phyloP scores from a whole-genome alignment of 2,329 filamentous ascomycete species.

The Lasiodiplodia theobromae region DNA sequence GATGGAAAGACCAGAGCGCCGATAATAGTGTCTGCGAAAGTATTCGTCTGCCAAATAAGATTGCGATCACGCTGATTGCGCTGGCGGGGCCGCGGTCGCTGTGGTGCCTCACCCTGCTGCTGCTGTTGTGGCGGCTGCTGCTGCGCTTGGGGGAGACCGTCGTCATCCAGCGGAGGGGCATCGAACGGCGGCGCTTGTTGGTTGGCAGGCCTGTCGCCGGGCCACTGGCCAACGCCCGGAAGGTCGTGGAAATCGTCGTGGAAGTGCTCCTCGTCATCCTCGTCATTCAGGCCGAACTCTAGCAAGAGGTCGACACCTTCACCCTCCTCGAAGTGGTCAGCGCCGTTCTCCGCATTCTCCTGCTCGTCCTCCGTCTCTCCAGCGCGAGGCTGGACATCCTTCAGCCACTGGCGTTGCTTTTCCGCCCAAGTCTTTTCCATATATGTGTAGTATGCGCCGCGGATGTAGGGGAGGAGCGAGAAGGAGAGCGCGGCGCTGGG shows the following conservation, averaged over 20 bases:
- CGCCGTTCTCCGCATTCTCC: slow-evolving; percentile 40
- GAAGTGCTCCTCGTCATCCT: slow-evolving; percentile 46
- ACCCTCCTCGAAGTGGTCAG: slow-evolving; percentile 35
- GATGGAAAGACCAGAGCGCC: slow-evolving; percentile 81
- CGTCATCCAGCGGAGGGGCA: slow-evolving; percentile 40
- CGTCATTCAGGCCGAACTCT: slow-evolving; percentile 53
- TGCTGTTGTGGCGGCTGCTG: slow-evolving; percentile 34
- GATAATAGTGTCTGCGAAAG: slow-evolving; percentile 66
- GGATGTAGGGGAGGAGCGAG: slow-evolving; percentile 70
- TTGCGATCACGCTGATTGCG: slow-evolving; percentile 51
- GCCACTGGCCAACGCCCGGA: slow-evolving; percentile 31
- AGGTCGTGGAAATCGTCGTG: slow-evolving; percentile 44
- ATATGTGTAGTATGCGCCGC: slow-evolving; percentile 67
- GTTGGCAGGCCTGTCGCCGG: slow-evolving; percentile 23
- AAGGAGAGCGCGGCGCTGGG: slow-evolving; percentile 71
- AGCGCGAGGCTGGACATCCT: slow-evolving; percentile 66
- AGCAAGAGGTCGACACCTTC: slow-evolving; percentile 56
- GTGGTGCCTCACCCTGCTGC: slow-evolving; percentile 37
- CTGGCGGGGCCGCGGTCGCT: slow-evolving; percentile 37
- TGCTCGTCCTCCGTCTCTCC: slow-evolving; percentile 45
- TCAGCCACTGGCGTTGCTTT: slow-evolving; percentile 66
- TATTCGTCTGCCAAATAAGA: slow-evolving; percentile 61
- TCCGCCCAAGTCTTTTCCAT: slow-evolving; percentile 67
- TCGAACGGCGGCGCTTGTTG: slow-evolving; percentile 32
- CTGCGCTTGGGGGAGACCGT: slow-evolving; percentile 32